Base-by-base conservation (phyloP, 257 asterid genomes). In the Solanum appendiculatum region DNA sequence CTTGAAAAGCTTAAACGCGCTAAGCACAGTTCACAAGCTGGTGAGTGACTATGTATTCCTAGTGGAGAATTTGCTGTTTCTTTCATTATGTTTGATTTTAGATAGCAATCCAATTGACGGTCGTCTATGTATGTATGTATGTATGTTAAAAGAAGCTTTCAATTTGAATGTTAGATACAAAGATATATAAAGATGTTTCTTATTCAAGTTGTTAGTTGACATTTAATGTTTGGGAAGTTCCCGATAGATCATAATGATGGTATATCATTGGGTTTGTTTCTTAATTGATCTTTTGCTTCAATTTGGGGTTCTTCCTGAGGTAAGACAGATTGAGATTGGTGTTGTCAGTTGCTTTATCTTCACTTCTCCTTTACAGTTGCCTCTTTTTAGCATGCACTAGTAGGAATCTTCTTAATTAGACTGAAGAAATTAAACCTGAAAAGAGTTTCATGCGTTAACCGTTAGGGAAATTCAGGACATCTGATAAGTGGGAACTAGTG, bases 1-100 rank as follows among this genome's bases (percentile, higher is more conserved):
- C 90, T 94, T 13, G 96, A 95, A 88, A 93, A 91, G 91, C 90
- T 94, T 54, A 95, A 94, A 88, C 94, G 94, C 31, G 72, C 83
- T 0, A 93, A 92, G 88, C 88, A 40, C 86, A 91, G 86, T 85
- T 91, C 93, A 21, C 89, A 90, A 27, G 84, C 89, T 87, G 90
- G 97, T 95, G 91, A 91, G 95, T 86, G 33, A 73, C 14, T 12
- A 3, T 31, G 44, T 54, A 33, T 73, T n/a, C 12, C 36, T 54
- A 29, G 20, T 31, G 5, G 85, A 80, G 12, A 81, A 9, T 80
- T 80, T 29, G 12, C 16, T 80, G 20, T 29, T 16, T 29, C 18
- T 80, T 29, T 46, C 68, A 0, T 80, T 80, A 4, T 80, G 68
- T 80, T 46, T 29, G 18, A 31, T 16, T 48, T 78, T 48, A 80